Base-by-base conservation (phyloP, 345 rosid genomes). In the Ceriops zippeliana region DNA sequence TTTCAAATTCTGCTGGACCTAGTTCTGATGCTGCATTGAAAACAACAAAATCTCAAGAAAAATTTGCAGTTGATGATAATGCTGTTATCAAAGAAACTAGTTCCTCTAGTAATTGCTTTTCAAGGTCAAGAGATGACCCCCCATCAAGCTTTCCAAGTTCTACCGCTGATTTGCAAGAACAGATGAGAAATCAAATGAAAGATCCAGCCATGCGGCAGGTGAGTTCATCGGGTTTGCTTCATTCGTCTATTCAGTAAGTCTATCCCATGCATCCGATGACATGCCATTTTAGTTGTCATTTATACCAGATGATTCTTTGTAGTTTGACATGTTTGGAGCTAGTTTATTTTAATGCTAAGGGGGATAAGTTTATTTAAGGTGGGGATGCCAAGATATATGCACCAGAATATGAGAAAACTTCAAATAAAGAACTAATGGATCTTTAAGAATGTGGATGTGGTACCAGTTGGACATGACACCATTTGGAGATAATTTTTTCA, bases 171-270 rank as follows among this genome's bases (percentile, higher is more conserved):
- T 63, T 95, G 77, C 98, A 90, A 61, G 97, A 88, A 69, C 98
- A 92, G 78, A 85, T 95, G 83, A 86, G 90, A 82, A 90, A 85
- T 80, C 96, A 90, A 76, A 86, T 95, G 93, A 90, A 89, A 76
- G 96, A 90, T 78, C 99, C 99, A 57, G 97, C 97, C 21, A 86
- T 85, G 92, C 84, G 86, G 51, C 92, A 91, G 93, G 98, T 93
- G 73, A 49, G 56, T 3, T 68, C 47, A 28, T 52, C 52, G 49
- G 49, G 35, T 46, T 62, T 42, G 49, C 56, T 31, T 61, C 57
- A 4, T 11, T 49, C 19, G n/a, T 56, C 11, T 0, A 38, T 10
- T 38, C 46, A 38, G 46, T 38, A 11, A 10, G 46, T 38, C 47
- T 38, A 38, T 38, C 13, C 16, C 2, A 1, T 42, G 49, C 49